These are phyloP conservation scores for Guillardia theta DNA, from an alignment of 78 protist genomes.

Conservation along the genomic window DNA sequence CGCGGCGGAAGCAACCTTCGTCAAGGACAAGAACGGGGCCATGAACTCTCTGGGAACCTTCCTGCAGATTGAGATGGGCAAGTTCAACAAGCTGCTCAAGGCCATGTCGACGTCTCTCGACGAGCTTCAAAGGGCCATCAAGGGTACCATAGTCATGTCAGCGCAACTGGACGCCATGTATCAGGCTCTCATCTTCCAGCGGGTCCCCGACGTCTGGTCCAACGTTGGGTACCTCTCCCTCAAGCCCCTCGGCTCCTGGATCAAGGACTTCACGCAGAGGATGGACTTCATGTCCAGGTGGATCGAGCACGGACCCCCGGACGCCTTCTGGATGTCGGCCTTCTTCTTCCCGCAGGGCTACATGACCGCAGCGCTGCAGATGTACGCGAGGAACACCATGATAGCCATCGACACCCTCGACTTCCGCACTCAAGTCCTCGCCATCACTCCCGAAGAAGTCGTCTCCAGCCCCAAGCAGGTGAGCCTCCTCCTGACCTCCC, in stretches of 20 bases:
- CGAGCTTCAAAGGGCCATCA: slow-evolving; percentile 61
- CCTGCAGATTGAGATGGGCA: slow-evolving; percentile 53
- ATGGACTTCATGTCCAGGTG: slow-evolving; percentile 53
- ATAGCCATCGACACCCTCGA: slow-evolving; percentile 59
- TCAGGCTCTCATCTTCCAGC: background rate
- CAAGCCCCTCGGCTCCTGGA: slow-evolving; percentile 69
- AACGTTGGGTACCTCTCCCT: slow-evolving; percentile 9
- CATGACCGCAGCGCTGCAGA: slow-evolving; percentile 73
- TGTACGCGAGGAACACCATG: slow-evolving; percentile 43
- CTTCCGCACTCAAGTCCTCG: background rate
- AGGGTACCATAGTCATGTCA: background rate
- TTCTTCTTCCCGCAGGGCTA: slow-evolving; percentile 78
- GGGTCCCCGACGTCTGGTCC: slow-evolving; percentile 30
- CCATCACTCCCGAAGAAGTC: background rate
- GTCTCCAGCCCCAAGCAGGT: background rate
- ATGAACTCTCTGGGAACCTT: slow-evolving; percentile 58
- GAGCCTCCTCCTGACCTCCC: no score
- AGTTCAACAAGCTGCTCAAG: slow-evolving; percentile 63
- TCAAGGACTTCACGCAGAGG: slow-evolving; percentile 54
- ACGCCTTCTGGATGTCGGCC: slow-evolving; percentile 58
- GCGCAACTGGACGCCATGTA: slow-evolving; percentile 22
- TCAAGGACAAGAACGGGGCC: slow-evolving; percentile 27
- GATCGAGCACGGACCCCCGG: slow-evolving; percentile 59
- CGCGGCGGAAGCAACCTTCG: slow-evolving; percentile 27
- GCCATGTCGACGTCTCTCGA: background rate